phyloP scores from a whole-genome alignment of 73 alveolate species.

The Durusdinium trenchii region DNA sequence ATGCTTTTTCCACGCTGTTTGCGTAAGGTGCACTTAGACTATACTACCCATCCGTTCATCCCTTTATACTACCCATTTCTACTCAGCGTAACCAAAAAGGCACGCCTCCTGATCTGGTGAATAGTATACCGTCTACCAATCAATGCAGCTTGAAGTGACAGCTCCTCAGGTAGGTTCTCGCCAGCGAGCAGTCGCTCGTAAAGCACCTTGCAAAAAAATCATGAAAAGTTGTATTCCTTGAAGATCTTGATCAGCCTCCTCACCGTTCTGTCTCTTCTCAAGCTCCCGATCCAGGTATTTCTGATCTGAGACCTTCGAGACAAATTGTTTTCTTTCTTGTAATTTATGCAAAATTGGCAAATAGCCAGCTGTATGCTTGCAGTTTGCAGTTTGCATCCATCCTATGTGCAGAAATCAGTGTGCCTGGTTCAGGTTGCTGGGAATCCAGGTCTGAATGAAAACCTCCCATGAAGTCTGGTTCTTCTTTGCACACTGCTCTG shows the following conservation, averaged over 20 bases:
- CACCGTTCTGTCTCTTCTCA: constrained; percentile 57
- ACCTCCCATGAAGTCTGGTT: neutral
- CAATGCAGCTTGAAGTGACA: too few species aligned
- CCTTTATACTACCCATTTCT: too few species aligned
- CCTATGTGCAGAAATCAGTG: neutral
- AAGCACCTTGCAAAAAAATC: constrained; percentile 18
- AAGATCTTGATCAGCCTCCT: neutral
- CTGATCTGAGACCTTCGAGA: constrained; percentile 87
- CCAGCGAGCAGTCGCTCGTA: constrained; percentile 64
- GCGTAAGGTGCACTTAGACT: too few species aligned
- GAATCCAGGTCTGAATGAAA: constrained; percentile 86
- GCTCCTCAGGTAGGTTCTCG: neutral
- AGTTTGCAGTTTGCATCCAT: too few species aligned
- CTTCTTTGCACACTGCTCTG: neutral
- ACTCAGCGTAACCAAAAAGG: too few species aligned
- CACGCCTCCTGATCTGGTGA: too few species aligned
- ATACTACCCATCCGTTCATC: too few species aligned
- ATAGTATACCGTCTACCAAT: too few species aligned
- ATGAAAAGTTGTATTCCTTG: neutral
- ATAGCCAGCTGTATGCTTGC: too few species aligned
- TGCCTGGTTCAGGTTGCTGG: constrained; percentile 88
- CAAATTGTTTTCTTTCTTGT: too few species aligned
- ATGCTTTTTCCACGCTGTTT: too few species aligned
- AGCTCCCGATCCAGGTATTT: constrained; percentile 66
- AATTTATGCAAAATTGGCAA: too few species aligned